Percentiles rank a stretch among this genome's conserved stretches.
Conservation (phyloP, 768 basidiomycete genomes). For the Lentinula detonsa region DNA sequence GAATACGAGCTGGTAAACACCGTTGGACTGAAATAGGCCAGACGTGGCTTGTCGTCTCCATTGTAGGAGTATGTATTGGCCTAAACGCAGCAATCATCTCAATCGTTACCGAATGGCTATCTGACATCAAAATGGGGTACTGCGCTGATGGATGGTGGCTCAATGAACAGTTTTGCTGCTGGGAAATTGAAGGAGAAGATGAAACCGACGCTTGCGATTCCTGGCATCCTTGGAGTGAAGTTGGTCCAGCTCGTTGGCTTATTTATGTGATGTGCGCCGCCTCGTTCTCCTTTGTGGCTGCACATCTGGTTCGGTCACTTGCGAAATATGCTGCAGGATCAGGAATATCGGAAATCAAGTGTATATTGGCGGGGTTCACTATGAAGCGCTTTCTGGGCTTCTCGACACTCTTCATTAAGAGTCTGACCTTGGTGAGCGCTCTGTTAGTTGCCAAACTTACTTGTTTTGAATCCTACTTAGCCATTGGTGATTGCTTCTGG, state of each 20-base stretch:
- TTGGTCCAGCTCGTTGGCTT: conserved; percentile 68
- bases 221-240: conserved; percentile 87
- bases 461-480: conserved; percentile 33
- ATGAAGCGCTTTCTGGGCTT: conserved; percentile 94
- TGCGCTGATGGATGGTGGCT: conserved; percentile 98
- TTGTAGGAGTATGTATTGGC: conserved; percentile 81
- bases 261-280: conserved; percentile 85
- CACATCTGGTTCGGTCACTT: conserved; percentile 81
- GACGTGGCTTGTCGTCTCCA: conserved; percentile 80
- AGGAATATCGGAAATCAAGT: conserved; percentile 98
- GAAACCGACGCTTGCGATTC: conserved; percentile 80
- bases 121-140: conserved; percentile 96
- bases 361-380: conserved; percentile 92
- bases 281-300: conserved; percentile 78
- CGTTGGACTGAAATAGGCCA: conserved; percentile 57
- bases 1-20: conserved; percentile 45
- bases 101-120: conserved; percentile 94
- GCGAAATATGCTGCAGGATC: conserved; percentile 97
- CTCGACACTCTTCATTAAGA: conserved; percentile 90
- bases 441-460: neutral
- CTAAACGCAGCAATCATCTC: conserved; percentile 93
- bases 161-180: conserved; percentile 96
- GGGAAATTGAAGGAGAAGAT: conserved; percentile 78
- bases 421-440: conserved; percentile 75
- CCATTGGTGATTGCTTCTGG: conserved; percentile 97